Evolutionary conservation across 208 protist species (phyloP), one percentile per base, ranked within the genome.

Genomic region (Acanthamoeba sp.): DNA sequence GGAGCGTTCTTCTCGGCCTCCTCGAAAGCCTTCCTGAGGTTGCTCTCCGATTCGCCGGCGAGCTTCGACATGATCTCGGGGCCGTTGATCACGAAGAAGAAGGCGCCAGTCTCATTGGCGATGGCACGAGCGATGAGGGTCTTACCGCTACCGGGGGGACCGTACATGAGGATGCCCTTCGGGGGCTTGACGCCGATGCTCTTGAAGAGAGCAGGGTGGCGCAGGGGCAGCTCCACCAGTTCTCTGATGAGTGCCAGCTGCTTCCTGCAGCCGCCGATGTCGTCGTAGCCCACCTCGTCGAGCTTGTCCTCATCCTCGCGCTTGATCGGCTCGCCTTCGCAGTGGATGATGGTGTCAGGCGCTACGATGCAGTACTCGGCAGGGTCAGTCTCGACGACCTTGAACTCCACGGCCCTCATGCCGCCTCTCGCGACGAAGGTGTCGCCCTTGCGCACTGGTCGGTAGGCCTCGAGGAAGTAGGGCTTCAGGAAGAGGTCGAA

Each of bases 31-130:
- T 99, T 99, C 93, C 99, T 98, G 32, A 99, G 98, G 95, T 99
- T 99, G 42, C 97, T 98, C 97, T 99, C 99, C 16, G 99, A 99
- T 95, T 99, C 99, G 90, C 99, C 99, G 34, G 99, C 98, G 98
- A 99, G 98, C 97, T 99, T 99, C 71, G 99, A 99, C 99, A 99
- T 99, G 95, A 99, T 99, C 97, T 99, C 99, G 64, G 99, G 98
- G 66, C 99, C 99, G 97, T 99, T 99, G 96, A 99, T 99, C 34
- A 99, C 96, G 96, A 99, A 99, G 98, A 99, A 99, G 98, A 99
- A 99, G 24, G 99, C 99, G 94, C 99, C 99, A 14, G 99, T 99
- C 97, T 99, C 99, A 97, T 99, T 99, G 50, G 99, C 99, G 64
- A 99, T 99, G 78, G 99, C 99, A 78, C 99, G 98, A 5, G 99